Percentiles rank a stretch among this genome's conserved stretches.
phyloP scores from a whole-genome alignment of 306 rosid species.

The Lathyrus sativus region DNA sequence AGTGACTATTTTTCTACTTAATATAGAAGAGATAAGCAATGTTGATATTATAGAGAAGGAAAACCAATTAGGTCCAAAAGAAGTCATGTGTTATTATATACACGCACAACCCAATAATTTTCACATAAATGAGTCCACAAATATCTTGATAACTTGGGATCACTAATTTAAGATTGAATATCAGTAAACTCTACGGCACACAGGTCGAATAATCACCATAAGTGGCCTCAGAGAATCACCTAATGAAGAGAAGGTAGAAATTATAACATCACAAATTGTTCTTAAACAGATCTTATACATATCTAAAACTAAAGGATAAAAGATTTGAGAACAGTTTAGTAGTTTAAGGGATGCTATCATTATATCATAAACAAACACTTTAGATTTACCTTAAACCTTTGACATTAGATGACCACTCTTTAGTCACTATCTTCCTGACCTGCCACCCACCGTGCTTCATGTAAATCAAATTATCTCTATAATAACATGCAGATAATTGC shows the following conservation, averaged over 20 bases:
- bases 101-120: slow-evolving; percentile 33
- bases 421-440: slow-evolving; percentile 52
- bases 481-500: slow-evolving; percentile 23
- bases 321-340: slow-evolving; percentile 29
- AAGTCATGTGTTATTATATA: not conserved
- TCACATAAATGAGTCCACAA: slow-evolving; percentile 33
- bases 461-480: slow-evolving; percentile 45
- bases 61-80: not conserved
- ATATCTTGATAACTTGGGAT: slow-evolving; percentile 33
- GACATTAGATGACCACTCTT: slow-evolving; percentile 45
- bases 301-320: slow-evolving; percentile 28
- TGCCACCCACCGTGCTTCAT: slow-evolving; percentile 51
- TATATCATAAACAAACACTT: slow-evolving; percentile 16
- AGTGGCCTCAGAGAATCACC: slow-evolving; percentile 47
- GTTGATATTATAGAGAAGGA: too few species aligned
- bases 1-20: too few species aligned
- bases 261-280: slow-evolving; percentile 33
- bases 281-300: slow-evolving; percentile 31
- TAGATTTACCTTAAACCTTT: slow-evolving; percentile 41
- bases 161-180: slow-evolving; percentile 39
- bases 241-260: slow-evolving; percentile 42
- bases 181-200: slow-evolving; percentile 39
- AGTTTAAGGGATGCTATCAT: slow-evolving; percentile 2
- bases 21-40: too few species aligned
- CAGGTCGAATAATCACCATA: slow-evolving; percentile 45